Evolutionary conservation across 148 eudicot species (phyloP), one percentile per base, ranked within the genome.

Genomic region (Fagopyrum homotropicum): DNA sequence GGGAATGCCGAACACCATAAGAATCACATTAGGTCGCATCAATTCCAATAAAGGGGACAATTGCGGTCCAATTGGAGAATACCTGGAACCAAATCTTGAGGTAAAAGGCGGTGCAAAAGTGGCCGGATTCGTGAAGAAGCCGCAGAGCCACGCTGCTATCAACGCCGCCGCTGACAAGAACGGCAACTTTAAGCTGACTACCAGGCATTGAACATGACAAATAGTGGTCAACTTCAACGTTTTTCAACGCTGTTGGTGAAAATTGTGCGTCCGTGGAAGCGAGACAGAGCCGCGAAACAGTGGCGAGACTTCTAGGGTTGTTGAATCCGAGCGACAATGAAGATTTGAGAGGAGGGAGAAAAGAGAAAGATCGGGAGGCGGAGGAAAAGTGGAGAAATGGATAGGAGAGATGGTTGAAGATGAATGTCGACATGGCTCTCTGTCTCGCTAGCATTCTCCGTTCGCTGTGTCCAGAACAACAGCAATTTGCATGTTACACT

Each of bases 31-130:
- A 49, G 12, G 6, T 49, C 52, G 12, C 52, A 49, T 8, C 52
- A 49, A 49, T 5, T 5, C 9, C 52, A 60, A 11, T 3, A 26
- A 60, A 35, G 7, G 26, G 29, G 40, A 3, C 68, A 60, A 60
- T 60, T 10, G 29, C 15, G 40, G 17, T 35, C 7, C n/a, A 64
- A 64, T 64, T 64, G 40, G 8, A 14, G 46, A 9, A 43, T 73
- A 93, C 98, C 82, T 95, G 98, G 40, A 95, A 95, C 98, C 98
- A 95, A 7, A 95, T 92, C 73, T 95, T 95, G 76, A 95, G 97
- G 59, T 95, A 95, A 70, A 95, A 95, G 22, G 96, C 97, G 9
- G 98, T 95, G 80, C 98, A 95, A 69, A 88, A 86, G 64, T 95
- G 98, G 1, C 97, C 93, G n/a, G 98, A 91, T 8, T 96, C 89